Base-by-base conservation (phyloP, 768 basidiomycete genomes). In the Clitopilus passeckerianus region DNA sequence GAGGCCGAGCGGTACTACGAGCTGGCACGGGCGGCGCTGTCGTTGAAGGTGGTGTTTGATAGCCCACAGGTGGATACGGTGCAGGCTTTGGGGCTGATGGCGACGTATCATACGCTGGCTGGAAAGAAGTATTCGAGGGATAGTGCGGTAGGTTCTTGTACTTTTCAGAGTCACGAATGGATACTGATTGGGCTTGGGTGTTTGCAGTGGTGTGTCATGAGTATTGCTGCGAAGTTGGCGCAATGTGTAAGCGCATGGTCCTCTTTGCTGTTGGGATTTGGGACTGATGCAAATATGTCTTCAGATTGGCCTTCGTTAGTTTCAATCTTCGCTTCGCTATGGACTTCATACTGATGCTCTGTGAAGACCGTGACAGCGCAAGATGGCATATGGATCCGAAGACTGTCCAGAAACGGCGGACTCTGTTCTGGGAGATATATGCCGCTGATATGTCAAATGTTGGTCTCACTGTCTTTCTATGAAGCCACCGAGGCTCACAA, bases 1-100 rank as follows among this genome's bases (percentile, higher is more conserved):
- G 84, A 87, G 58, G 85, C 86, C 0, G 84, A 87, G 65, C 76
- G 77, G 58, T 87, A 80, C 63, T 84, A 87, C 61, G 78, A 81
- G 44, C 64, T 87, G 16, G 84, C 83, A 1, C 77, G 82, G 14
- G 80, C 83, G 0, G 77, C 85, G 0, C 69, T 88, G 7, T 82
- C 79, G 15, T 69, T 84, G 53, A 71, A 77, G 8, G 70, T 78
- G 0, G 75, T 85, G 5, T 84, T 80, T 53, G 83, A 85, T 53
- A 77, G 78, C 14, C 84, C 84, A 7, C 80, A 77, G 34, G 71
- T 85, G 53, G 78, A 78, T 52, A 83, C 85, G 2, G 80, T 88
- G 0, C 82, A 82, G 59, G 79, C 86, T 15, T 67, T 88, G 69
- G 86, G 83, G 37, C 63, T 86, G 60, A 78, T 82, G 77, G 76